Percentiles rank a stretch among this genome's conserved stretches.
These are phyloP conservation scores for Thyridium curvatum DNA, from an alignment of 2,329 filamentous ascomycete genomes.

Conservation along the genomic window DNA sequence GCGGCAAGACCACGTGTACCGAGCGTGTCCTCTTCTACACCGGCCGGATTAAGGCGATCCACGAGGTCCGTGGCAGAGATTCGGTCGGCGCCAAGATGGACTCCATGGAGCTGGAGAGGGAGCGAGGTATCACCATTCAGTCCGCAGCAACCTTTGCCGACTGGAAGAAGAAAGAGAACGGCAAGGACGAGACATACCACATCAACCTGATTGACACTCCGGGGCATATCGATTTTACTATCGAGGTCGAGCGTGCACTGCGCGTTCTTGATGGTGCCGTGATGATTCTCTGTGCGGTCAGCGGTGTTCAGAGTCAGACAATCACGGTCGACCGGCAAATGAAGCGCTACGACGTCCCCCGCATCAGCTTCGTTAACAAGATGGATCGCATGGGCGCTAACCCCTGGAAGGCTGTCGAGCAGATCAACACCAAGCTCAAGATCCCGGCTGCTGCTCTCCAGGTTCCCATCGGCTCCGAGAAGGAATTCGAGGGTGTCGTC, in stretches of 20 bases:
- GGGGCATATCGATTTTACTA: slow-evolving; percentile 98
- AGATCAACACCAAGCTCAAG: slow-evolving; percentile 95
- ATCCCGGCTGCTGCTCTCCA: slow-evolving; percentile 90
- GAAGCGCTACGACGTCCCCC: slow-evolving; percentile 94
- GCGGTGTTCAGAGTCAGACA: slow-evolving; percentile 94
- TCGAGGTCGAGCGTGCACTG: slow-evolving; percentile 93
- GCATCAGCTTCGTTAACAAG: slow-evolving; percentile 97
- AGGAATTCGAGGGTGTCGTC: slow-evolving; percentile 86
- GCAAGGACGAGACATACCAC: slow-evolving; percentile 86
- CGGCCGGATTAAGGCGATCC: slow-evolving; percentile 91
- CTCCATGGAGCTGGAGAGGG: slow-evolving; percentile 96
- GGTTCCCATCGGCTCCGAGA: slow-evolving; percentile 87
- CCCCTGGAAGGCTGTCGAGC: slow-evolving; percentile 93
- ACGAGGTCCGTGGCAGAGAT: slow-evolving; percentile 94
- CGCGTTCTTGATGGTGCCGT: slow-evolving; percentile 93
- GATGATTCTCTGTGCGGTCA: slow-evolving; percentile 97
- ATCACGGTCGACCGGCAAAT: slow-evolving; percentile 98
- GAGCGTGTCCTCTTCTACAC: slow-evolving; percentile 98
- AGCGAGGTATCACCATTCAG: slow-evolving; percentile 98
- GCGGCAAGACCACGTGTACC: slow-evolving; percentile 93
- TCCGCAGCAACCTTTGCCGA: slow-evolving; percentile 97
- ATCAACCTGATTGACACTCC: slow-evolving; percentile 98
- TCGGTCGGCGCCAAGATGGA: slow-evolving; percentile 98
- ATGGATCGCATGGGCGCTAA: slow-evolving; percentile 99
- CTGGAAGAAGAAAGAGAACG: slow-evolving; percentile 77